phyloP scores from a whole-genome alignment of 768 basidiomycete species.

The Galerina sulciceps region DNA sequence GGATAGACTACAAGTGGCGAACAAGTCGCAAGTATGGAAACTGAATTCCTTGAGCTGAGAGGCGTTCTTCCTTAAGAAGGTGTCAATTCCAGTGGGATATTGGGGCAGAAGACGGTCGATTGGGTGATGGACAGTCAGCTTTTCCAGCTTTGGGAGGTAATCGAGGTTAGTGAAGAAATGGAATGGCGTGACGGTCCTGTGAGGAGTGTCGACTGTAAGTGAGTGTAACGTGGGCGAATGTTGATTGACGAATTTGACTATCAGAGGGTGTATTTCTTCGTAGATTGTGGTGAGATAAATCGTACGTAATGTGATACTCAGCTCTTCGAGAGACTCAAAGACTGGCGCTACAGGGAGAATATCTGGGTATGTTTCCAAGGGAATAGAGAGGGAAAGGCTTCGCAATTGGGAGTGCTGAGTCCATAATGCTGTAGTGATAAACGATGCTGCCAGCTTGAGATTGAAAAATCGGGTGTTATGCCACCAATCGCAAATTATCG shows the following conservation, averaged over 20 bases:
- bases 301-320: neutral
- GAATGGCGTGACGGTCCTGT: neutral
- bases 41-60: neutral
- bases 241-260: neutral
- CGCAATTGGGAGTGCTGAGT: neutral
- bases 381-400: neutral
- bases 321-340: neutral
- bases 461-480: neutral
- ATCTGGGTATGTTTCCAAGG: neutral
- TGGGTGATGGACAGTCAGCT: neutral
- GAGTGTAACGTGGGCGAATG: neutral
- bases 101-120: neutral
- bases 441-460: neutral
- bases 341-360: neutral
- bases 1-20: neutral
- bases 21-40: neutral
- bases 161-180: neutral
- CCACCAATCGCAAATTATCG: neutral
- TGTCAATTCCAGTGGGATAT: neutral
- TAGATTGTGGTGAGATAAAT: neutral
- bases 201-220: neutral
- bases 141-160: neutral
- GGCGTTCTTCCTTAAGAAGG: neutral
- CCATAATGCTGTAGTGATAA: neutral
- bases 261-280: neutral